These are phyloP conservation scores for Gossypium trilobum DNA, from an alignment of 441 rosid species.

Conservation along the genomic window DNA sequence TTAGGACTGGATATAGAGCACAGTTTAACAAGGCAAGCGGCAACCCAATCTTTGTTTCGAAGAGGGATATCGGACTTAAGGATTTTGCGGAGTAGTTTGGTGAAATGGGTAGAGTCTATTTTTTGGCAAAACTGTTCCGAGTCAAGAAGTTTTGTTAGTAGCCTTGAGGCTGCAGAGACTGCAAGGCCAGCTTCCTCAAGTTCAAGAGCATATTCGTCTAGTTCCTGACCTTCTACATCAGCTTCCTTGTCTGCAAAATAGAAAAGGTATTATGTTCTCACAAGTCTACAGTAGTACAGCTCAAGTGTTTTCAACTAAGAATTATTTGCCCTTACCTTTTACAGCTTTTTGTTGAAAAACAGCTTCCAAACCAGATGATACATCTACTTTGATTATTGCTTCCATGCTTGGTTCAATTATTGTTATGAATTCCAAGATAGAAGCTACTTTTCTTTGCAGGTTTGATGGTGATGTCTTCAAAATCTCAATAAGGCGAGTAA, in stretches of 20 bases:
- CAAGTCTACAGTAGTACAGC: background rate
- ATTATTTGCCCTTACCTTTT: constrained; percentile 33
- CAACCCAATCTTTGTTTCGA: constrained; percentile 69
- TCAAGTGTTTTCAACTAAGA: constrained; percentile 2
- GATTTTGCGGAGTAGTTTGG: constrained; percentile 38
- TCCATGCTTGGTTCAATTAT: constrained; percentile 36
- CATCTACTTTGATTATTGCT: constrained; percentile 32
- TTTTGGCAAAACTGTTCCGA: constrained; percentile 40
- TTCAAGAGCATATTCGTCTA: constrained; percentile 45
- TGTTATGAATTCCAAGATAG: constrained; percentile 52
- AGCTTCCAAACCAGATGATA: constrained; percentile 48
- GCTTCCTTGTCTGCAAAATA: constrained; percentile 32
- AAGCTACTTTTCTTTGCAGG: constrained; percentile 59
- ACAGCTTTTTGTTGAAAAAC: constrained; percentile 48
- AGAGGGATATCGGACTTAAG: constrained; percentile 61
- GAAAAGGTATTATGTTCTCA: background rate
- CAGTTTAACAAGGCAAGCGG: constrained; percentile 64
- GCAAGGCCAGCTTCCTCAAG: constrained; percentile 69
- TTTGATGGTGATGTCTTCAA: constrained; percentile 44
- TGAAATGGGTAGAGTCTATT: constrained; percentile 29
- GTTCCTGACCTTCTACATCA: constrained; percentile 41
- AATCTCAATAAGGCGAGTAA: constrained; percentile 47
- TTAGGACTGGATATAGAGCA: constrained; percentile 29
- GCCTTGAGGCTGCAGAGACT: constrained; percentile 55
- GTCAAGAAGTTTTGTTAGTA: constrained; percentile 62